A percentile compares a stretch with the other conserved stretches of the same genome.
These are phyloP conservation scores for Buddleja alternifolia DNA, from an alignment of 257 asterid genomes.

Conservation along the genomic window DNA sequence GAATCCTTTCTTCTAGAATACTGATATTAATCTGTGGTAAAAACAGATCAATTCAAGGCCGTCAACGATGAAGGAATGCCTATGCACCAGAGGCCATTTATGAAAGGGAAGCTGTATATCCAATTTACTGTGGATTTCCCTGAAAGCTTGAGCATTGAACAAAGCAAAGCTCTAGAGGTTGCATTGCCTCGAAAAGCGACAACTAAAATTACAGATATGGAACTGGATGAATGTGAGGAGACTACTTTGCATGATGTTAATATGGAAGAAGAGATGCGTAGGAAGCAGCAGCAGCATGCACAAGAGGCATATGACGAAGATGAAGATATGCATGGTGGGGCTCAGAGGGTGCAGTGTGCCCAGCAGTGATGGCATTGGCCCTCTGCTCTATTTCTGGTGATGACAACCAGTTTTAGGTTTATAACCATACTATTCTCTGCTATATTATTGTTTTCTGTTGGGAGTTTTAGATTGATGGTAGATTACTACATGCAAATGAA, in stretches of 20 bases:
- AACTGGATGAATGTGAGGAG: slow-evolving; percentile 79
- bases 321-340: slow-evolving; percentile 70
- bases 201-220: slow-evolving; percentile 57
- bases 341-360: slow-evolving; percentile 79
- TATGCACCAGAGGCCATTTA: slow-evolving; percentile 58
- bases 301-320: slow-evolving; percentile 75
- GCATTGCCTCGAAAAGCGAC: too few relatives aligned
- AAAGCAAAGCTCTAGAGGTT: slow-evolving; percentile 35
- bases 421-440: background rate
- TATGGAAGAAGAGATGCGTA: slow-evolving; percentile 74
- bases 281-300: slow-evolving; percentile 53
- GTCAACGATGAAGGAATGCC: slow-evolving; percentile 83
- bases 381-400: too few relatives aligned
- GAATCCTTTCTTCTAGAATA: too few relatives aligned
- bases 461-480: too few relatives aligned
- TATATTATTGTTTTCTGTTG: background rate
- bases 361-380: slow-evolving; percentile 53
- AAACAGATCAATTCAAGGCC: slow-evolving; percentile 60
- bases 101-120: slow-evolving; percentile 64
- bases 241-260: slow-evolving; percentile 68
- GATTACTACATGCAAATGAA: too few relatives aligned
- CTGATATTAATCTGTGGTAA: too few relatives aligned
- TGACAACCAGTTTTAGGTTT: background rate
- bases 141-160: slow-evolving; percentile 46
- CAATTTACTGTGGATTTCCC: slow-evolving; percentile 70